Conservation (phyloP, 2,329 filamentous ascomycete species). For the Spiromastix sp. region DNA sequence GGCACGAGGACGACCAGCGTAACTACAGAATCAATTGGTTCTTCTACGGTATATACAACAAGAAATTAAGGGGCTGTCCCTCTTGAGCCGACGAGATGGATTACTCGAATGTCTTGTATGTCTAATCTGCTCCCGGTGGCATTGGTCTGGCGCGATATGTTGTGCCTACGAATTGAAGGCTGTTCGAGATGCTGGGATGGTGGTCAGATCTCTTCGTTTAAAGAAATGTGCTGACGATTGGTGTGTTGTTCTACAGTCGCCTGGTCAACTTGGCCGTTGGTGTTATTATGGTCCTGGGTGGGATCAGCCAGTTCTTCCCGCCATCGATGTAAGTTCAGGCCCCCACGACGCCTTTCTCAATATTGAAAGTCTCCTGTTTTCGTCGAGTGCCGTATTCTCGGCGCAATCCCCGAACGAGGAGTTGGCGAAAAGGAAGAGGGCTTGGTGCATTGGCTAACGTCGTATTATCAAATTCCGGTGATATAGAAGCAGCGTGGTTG, state of each 20-base stretch:
- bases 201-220: constrained; percentile 3
- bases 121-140: not conserved
- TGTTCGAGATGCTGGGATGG: constrained; percentile 6
- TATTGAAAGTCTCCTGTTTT: not conserved
- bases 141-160: not conserved
- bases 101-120: constrained; percentile 12
- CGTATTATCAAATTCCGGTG: constrained; percentile 4
- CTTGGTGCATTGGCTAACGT: constrained; percentile 2
- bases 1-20: no score
- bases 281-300: constrained; percentile 78
- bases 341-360: constrained; percentile 3
- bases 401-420: no score
- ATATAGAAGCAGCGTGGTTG: constrained; percentile 58
- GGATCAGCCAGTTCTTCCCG: constrained; percentile 43
- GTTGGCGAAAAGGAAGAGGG: no score
- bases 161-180: not conserved
- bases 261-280: constrained; percentile 87
- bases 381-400: not conserved
- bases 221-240: constrained; percentile 16
- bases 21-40: no score
- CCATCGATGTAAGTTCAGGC: constrained; percentile 20
- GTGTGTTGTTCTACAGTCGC: constrained; percentile 50
- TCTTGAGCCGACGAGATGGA: no score
- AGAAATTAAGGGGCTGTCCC: no score
- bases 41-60: no score